Percentiles rank a stretch among this genome's conserved stretches.
phyloP scores from a whole-genome alignment of 768 basidiomycete genomes.

The Pleurotus salmoneostramineus region DNA sequence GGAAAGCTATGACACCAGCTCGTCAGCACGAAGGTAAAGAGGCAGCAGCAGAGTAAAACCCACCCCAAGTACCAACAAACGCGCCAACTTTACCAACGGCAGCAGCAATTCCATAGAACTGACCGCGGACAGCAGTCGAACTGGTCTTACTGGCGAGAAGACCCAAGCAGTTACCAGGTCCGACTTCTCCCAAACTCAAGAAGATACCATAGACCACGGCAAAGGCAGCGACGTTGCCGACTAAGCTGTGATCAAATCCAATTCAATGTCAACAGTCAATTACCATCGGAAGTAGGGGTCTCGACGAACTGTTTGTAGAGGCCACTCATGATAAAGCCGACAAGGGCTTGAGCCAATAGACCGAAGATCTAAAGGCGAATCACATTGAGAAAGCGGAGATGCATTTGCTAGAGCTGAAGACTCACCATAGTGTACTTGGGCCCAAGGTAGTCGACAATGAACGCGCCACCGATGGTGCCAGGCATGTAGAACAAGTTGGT shows the following conservation, averaged over 20 bases:
- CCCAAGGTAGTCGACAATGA: conserved; percentile 70
- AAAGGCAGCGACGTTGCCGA: conserved; percentile 66
- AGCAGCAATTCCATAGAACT: conserved; percentile 83
- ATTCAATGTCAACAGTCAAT: too few species aligned
- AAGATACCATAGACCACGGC: conserved; percentile 91
- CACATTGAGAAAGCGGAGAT: conserved; percentile 5
- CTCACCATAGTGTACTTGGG: conserved; percentile 73
- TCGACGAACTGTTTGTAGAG: conserved; percentile 56
- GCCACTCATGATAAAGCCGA: conserved; percentile 91
- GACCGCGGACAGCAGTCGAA: conserved; percentile 83
- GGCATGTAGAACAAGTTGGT: conserved; percentile 57
- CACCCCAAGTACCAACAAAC: conserved; percentile 79
- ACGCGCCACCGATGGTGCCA: conserved; percentile 66
- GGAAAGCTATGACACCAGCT: conserved; percentile 43
- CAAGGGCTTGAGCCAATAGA: conserved; percentile 60
- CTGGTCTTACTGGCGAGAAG: conserved; percentile 82
- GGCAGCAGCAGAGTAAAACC: conserved; percentile 15
- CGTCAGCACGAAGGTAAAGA: background rate
- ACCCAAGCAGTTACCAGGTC: conserved; percentile 84
- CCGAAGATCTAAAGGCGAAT: conserved; percentile 50
- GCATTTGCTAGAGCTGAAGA: too few species aligned
- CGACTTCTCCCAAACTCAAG: conserved; percentile 84
- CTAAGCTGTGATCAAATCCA: too few species aligned
- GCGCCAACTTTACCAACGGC: conserved; percentile 85
- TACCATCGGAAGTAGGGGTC: too few species aligned